Evolutionary conservation across 345 rosid genomes (phyloP), one percentile per base, ranked within the genome.

Genomic region (Melastoma malabathricum): DNA sequence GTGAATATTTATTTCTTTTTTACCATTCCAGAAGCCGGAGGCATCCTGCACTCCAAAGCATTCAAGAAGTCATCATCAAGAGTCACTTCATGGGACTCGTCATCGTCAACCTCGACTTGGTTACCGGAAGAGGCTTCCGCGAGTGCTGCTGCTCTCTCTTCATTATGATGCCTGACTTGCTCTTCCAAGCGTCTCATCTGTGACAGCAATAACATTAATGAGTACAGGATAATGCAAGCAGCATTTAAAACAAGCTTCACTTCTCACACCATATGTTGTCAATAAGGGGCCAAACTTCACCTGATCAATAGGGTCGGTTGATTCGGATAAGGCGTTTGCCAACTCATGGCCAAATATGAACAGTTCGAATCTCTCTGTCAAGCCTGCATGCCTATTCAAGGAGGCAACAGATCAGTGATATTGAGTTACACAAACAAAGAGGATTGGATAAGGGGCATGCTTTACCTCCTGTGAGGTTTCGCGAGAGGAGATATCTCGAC

Each of bases 21-120:
- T 77, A 92, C 98, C 98, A 87, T 84, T 67, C 98, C 98, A 6
- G 95, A 87, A 58, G 96, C 98, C 0, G 96, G 98, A 52, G 96
- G 95, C 96, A 92, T 86, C 70, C 98, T 96, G 19, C 87, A 92
- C 68, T 92, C 96, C 64, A 92, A 61, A 58, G 96, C 93, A 18
- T 89, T 84, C 58, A 92, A 69, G 62, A 92, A 92, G 82, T 86
- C 98, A n/a, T 86, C 95, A 34, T 92, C 96, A 13, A 92, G 78
- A 48, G 87, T 82, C 68, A 92, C 96, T 68, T 82, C 84, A 15
- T 92, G 86, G 8, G 85, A 68, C 31, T 75, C 78, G 34, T 90
- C 90, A 27, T 81, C 90, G 17, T 71, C 62, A 57, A 73, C 90
- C 18, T 71, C 58, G 20, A 67, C 59, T 41, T 31, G 78, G 50